These are phyloP conservation scores for Talaromyces sp. DNA, from an alignment of 2,329 filamentous ascomycete species.

Conservation along the genomic window DNA sequence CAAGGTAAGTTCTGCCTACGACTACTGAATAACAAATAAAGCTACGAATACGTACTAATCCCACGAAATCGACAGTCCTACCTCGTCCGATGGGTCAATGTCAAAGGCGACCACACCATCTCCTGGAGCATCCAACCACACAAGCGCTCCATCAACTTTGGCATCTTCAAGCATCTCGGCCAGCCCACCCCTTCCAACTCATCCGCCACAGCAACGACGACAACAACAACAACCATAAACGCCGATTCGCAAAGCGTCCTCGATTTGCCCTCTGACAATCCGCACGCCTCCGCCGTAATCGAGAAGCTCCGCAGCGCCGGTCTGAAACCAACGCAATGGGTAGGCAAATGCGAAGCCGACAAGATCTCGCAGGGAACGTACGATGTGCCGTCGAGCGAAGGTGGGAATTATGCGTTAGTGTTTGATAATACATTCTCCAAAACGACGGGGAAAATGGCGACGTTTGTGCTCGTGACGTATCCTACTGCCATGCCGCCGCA, in stretches of 20 bases:
- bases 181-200: conserved; percentile 55
- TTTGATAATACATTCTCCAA: conserved; percentile 99
- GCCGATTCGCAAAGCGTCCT: not conserved
- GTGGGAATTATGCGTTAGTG: conserved; percentile 92
- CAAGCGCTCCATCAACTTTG: conserved; percentile 98
- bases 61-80: conserved; percentile 70
- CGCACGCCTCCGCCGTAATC: conserved; percentile 68
- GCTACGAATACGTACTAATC: not conserved
- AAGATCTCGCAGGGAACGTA: conserved; percentile 89
- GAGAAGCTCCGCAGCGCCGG: conserved; percentile 64
- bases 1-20: conserved; percentile 63
- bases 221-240: not conserved
- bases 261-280: conserved; percentile 37
- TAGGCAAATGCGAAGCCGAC: conserved; percentile 93
- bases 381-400: conserved; percentile 70
- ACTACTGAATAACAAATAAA: not conserved
- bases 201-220: conserved; percentile 23
- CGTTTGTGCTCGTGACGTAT: conserved; percentile 91
- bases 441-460: conserved; percentile 88
- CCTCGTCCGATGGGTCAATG: conserved; percentile 94
- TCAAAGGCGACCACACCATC: conserved; percentile 84
- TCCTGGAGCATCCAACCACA: conserved; percentile 98
- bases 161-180: conserved; percentile 94
- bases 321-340: conserved; percentile 68
- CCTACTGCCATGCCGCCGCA: conserved; percentile 65